These are phyloP conservation scores for Amylostereum areolatum DNA, from an alignment of 1,284 basidiomycete genomes.

Conservation along the genomic window DNA sequence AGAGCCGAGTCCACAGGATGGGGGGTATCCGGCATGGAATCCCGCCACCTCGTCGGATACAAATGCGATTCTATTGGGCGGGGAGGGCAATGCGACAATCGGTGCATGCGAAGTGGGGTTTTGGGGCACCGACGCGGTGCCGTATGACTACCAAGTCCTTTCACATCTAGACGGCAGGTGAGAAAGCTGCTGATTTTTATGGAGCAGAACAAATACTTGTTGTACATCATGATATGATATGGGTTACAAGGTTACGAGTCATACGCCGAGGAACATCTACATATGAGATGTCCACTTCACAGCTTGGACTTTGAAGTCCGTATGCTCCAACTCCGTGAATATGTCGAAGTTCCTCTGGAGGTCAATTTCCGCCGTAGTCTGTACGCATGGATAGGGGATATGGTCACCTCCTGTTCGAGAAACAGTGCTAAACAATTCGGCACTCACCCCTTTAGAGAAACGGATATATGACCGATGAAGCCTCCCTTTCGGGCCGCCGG, in stretches of 20 bases:
- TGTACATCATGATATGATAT: no score
- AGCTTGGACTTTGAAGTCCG: no score
- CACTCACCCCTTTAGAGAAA: slow-evolving; percentile 40
- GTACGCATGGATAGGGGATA: slow-evolving; percentile 4
- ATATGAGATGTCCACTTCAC: no score
- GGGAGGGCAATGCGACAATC: slow-evolving; percentile 38
- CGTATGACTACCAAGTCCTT: slow-evolving; percentile 69
- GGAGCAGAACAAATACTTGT: no score
- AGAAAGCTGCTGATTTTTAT: no score
- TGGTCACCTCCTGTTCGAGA: no score
- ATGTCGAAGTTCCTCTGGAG: slow-evolving; percentile 57
- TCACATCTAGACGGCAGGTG: no score
- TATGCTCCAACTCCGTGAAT: slow-evolving; percentile 40
- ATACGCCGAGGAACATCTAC: no score
- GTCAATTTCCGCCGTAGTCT: slow-evolving; percentile 43
- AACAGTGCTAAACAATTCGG: slow-evolving; percentile 1
- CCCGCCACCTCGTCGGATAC: slow-evolving; percentile 43
- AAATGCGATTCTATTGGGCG: slow-evolving; percentile 51
- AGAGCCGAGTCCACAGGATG: slow-evolving; percentile 45
- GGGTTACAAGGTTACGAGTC: no score
- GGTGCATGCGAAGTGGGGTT: slow-evolving; percentile 58
- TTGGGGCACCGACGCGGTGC: slow-evolving; percentile 58
- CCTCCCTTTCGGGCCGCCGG: slow-evolving; percentile 52
- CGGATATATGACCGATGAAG: slow-evolving; percentile 48
- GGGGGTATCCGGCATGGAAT: slow-evolving; percentile 40